Conservation (phyloP, 2,329 filamentous ascomycete genomes). For the Blastomyces silverae region DNA sequence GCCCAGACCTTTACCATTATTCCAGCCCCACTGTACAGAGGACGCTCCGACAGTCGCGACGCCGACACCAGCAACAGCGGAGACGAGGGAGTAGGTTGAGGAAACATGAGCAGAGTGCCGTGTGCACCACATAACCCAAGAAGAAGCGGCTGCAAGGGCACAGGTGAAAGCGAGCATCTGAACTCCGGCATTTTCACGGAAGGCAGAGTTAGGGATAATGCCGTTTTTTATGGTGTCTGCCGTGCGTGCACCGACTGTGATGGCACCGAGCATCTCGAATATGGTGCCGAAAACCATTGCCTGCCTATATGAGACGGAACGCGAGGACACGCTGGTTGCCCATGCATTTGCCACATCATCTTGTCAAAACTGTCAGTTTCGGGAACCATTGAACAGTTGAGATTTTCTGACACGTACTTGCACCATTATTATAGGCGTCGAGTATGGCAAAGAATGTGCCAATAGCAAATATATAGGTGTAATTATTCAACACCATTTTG, state of each 20-base stretch:
- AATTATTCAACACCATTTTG: constrained; percentile 55
- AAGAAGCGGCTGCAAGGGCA: constrained; percentile 57
- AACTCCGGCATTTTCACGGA: constrained; percentile 55
- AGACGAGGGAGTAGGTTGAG: constrained; percentile 65
- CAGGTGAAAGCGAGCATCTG: constrained; percentile 63
- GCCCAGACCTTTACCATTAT: constrained; percentile 59
- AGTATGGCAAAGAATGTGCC: constrained; percentile 70
- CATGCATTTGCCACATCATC: constrained; percentile 81
- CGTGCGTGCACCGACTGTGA: constrained; percentile 61
- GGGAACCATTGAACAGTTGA: not conserved
- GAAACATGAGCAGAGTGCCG: constrained; percentile 65
- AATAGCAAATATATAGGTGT: constrained; percentile 66
- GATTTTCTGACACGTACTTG: constrained; percentile 50
- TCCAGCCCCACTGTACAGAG: constrained; percentile 64
- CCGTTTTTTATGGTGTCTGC: constrained; percentile 75
- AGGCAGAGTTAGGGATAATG: constrained; percentile 57
- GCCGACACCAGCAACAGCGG: constrained; percentile 61
- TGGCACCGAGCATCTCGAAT: constrained; percentile 62
- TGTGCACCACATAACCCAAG: constrained; percentile 77
- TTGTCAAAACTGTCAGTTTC: constrained; percentile 27
- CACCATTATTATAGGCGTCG: constrained; percentile 72
- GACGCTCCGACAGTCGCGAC: constrained; percentile 58
- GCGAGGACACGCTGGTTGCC: constrained; percentile 74
- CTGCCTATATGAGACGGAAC: constrained; percentile 64
- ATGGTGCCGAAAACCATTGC: constrained; percentile 60